Percentiles rank a stretch among this genome's conserved stretches.
These are phyloP conservation scores for Cystobasidium onofrii DNA, from an alignment of 768 basidiomycete genomes.

Conservation along the genomic window DNA sequence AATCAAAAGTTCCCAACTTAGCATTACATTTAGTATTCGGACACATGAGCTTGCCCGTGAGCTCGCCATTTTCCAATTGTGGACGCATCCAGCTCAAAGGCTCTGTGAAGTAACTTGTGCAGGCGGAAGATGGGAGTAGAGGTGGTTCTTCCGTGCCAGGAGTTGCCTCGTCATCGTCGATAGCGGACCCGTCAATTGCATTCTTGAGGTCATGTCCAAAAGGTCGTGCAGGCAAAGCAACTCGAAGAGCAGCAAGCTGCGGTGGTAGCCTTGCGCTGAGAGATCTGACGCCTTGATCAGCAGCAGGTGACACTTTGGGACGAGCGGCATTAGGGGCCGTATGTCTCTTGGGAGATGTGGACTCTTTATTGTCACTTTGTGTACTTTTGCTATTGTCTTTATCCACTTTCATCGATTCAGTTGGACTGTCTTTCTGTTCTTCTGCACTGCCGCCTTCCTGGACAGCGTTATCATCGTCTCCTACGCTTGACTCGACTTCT, in stretches of 20 bases:
- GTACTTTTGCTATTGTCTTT: neutral
- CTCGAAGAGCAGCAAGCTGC: constrained; percentile 31
- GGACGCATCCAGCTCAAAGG: constrained; percentile 96
- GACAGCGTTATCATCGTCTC: neutral
- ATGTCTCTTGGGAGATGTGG: neutral
- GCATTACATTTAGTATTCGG: constrained; percentile 82
- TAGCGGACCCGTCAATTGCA: constrained; percentile 24
- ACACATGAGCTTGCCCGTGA: constrained; percentile 82
- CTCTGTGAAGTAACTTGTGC: constrained; percentile 95
- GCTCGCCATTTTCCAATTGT: constrained; percentile 62
- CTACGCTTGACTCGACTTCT: neutral
- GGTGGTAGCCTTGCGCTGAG: constrained; percentile 33
- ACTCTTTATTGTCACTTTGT: neutral
- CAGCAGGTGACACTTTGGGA: neutral
- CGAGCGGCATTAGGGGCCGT: neutral
- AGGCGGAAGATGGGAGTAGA: constrained; percentile 46
- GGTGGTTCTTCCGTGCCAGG: constrained; percentile 24
- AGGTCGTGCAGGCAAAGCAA: constrained; percentile 26
- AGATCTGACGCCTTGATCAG: neutral
- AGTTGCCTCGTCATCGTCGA: constrained; percentile 32
- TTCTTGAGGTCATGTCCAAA: constrained; percentile 14
- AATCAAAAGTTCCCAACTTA: constrained; percentile 93
- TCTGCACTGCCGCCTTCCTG: neutral
- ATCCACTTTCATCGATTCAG: neutral
- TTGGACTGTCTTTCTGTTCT: neutral